Base-by-base conservation (phyloP, 805 yeast genomes). In the Candida pseudofarinosa region DNA sequence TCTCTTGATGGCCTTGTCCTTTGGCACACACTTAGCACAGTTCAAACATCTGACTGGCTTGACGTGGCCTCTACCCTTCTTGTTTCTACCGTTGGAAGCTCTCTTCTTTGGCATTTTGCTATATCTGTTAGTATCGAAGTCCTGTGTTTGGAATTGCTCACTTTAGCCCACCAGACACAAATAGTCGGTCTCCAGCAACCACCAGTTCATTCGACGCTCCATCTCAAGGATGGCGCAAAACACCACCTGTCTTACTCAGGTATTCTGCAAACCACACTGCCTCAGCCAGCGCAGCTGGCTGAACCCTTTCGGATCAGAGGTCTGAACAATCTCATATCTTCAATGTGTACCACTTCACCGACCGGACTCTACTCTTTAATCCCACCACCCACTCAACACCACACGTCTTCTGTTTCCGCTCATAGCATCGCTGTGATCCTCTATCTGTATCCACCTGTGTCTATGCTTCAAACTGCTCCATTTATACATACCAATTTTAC, bases 51-150 rank as follows among this genome's bases (percentile, higher is more conserved):
- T 90, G 70, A 91, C 97, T 74, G 96, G 95, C 79, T 87, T 88
- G 77, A 88, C 97, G 96, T 93, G 98, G 74, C 99, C 99, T 88
- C 99, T 93, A 75, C 98, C 98, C 82, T 89, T 90, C 95, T 93
- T 93, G 95, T 93, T 93, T 84, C 99, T 91, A 85, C 99, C 99
- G 97, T 90, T 89, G 93, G 97, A 89, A 77, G 98, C 89, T 90
- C 99, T 91, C 98, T 93, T 93, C 88, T 93, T 93, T 79, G 99
- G 98, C 99, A 93, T 93, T 58, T 75, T 83, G 75, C 61, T 60
- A 51, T 30, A 44, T 17, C 19, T 46, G 64, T 59, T 61, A 61
- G 63, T 60, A 59, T 39, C 15, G 15, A 23, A 23, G n/a, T n/a
- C n/a, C n/a, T n/a, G n/a, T n/a, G n/a, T n/a, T 14, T 23, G 32